These are phyloP conservation scores for Tillandsia leiboldiana DNA, from an alignment of 176 grass and related monocot genomes.

Conservation along the genomic window DNA sequence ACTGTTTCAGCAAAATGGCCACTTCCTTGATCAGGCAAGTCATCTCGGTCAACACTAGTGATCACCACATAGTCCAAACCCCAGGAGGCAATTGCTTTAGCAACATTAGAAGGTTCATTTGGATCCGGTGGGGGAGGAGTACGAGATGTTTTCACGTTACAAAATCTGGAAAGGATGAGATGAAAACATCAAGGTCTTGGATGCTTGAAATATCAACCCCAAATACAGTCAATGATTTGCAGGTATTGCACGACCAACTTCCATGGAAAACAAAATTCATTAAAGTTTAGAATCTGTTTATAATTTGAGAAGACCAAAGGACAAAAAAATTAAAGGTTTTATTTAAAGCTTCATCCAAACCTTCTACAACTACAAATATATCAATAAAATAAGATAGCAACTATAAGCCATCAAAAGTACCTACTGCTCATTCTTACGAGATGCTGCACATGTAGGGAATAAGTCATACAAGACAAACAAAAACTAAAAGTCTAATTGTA, in stretches of 20 bases:
- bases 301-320: too few species aligned
- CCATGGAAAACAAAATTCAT: too few species aligned
- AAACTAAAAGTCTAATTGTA: too few species aligned
- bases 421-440: too few species aligned
- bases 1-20: slow-evolving; percentile 89
- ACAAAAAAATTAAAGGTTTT: background rate
- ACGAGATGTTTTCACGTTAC: slow-evolving; percentile 94
- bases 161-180: slow-evolving; percentile 48
- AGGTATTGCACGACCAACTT: too few species aligned
- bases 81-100: slow-evolving; percentile 90
- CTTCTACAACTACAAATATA: slow-evolving; percentile 8
- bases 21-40: slow-evolving; percentile 89
- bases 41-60: slow-evolving; percentile 92
- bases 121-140: slow-evolving; percentile 84
- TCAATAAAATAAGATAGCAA: too few species aligned
- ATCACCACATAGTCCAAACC: slow-evolving; percentile 94
- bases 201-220: background rate
- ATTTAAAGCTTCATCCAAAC: background rate
- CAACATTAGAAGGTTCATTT: slow-evolving; percentile 88
- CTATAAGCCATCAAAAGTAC: too few species aligned
- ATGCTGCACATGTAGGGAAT: too few species aligned
- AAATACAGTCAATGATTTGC: background rate
- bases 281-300: too few species aligned
- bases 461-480: too few species aligned
- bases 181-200: background rate